Evolutionary conservation across 108 stramenopile genomes (phyloP), one percentile per base, ranked within the genome.

Genomic region (Fistulifera pelliculosa): DNA sequence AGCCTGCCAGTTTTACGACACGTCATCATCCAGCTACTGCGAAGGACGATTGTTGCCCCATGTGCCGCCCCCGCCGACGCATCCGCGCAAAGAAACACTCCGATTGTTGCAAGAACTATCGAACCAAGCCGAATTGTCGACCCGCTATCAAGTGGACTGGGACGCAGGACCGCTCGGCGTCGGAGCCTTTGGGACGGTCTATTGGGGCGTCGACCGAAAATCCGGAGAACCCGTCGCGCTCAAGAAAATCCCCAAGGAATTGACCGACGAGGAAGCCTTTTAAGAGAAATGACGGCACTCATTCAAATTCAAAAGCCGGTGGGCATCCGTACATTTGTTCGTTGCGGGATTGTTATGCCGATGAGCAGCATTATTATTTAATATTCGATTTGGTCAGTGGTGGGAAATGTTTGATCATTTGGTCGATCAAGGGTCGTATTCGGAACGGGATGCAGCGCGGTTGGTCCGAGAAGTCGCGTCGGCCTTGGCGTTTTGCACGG

Each of bases 371-470:
- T 61, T 90, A 69, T 57, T 90, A 84, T 64, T 68, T 90, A 13
- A 65, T 85, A 24, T 54, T 90, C 31, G 89, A 86, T 59, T 55
- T 82, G n/a, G 68, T 83, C 10, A 42, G 45, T 43, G 85, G 89
- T 27, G 85, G 84, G 89, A 90, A 68, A 65, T 90, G 68, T 90
- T 86, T 57, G 89, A 90, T 49, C 82, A 84, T 53, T 53, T 93
- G 53, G 72, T 82, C 19, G 39, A 76, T n/a, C 55, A 79, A 61
- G 89, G 89, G 0, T 69, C 80, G 5, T 90, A 90, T 44, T 73
- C 75, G 1, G 84, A 86, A 58, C 75, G 67, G 25, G 84, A 83
- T 69, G 80, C 84, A 11, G 77, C 82, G 0, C 45, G 84, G 16
- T 62, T 86, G 17, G 53, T 84, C 10, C 62, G 66, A 12, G 80